A percentile compares a stretch with the other conserved stretches of the same genome.
Evolutionary conservation across 257 asterid species (phyloP).

Genomic region (Penstemon barbatus): DNA sequence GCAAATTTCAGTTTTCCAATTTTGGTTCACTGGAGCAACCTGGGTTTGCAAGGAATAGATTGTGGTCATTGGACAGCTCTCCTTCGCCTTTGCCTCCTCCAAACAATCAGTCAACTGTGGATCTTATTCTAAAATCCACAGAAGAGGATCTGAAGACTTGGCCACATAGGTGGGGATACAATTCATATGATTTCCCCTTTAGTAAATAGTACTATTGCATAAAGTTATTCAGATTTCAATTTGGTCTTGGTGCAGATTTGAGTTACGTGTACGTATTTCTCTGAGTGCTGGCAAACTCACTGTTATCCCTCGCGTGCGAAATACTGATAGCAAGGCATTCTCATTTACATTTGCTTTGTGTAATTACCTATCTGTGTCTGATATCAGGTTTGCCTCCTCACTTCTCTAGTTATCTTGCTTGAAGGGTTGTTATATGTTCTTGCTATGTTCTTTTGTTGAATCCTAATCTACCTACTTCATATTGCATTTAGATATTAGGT

Average conservation of each 20-base stretch:
- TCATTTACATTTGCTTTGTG: constrained; percentile 70
- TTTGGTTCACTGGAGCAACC: constrained; percentile 71
- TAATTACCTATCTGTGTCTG: constrained; percentile 74
- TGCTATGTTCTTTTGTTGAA: constrained; percentile 8
- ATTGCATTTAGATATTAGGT: not conserved
- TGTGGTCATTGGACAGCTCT: constrained; percentile 70
- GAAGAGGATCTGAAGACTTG: constrained; percentile 80
- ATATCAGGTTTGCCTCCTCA: constrained; percentile 61
- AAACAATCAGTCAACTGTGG: constrained; percentile 64
- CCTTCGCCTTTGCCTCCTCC: constrained; percentile 72
- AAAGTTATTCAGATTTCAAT: constrained; percentile 19
- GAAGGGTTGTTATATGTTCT: constrained; percentile 18
- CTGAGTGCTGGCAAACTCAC: constrained; percentile 70
- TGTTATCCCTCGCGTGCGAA: constrained; percentile 77
- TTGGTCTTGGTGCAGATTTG: constrained; percentile 61
- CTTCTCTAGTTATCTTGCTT: constrained; percentile 24
- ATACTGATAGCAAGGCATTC: constrained; percentile 69
- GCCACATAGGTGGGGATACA: constrained; percentile 69
- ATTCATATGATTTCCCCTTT: constrained; percentile 11
- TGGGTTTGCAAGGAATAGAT: constrained; percentile 77
- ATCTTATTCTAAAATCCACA: constrained; percentile 69
- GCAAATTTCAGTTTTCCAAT: constrained; percentile 51
- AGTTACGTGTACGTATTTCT: constrained; percentile 73
- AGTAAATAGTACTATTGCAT: constrained; percentile 13
- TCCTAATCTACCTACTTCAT: not conserved